A percentile compares a stretch with the other conserved stretches of the same genome.
These are phyloP conservation scores for Tetrapisispora namnaoensis DNA, from an alignment of 805 yeast genomes.

Conservation along the genomic window DNA sequence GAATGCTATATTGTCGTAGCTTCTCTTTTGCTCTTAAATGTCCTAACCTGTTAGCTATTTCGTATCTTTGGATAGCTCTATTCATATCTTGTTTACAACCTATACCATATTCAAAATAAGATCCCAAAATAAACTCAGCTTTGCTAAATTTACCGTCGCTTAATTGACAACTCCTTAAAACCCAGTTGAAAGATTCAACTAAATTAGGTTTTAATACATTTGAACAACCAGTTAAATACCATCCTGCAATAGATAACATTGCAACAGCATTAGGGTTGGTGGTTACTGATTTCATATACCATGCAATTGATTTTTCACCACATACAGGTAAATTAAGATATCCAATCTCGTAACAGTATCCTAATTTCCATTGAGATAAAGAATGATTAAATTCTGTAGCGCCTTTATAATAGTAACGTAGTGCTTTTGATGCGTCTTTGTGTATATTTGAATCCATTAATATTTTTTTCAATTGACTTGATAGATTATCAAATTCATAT, in stretches of 20 bases:
- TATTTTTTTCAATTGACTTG: slow-evolving; percentile 12
- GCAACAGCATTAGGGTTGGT: slow-evolving; percentile 37
- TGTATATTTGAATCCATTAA: slow-evolving; percentile 8
- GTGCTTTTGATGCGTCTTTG: slow-evolving; percentile 34
- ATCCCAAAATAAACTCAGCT: slow-evolving; percentile 62
- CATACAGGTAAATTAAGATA: slow-evolving; percentile 42
- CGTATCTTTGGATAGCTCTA: slow-evolving; percentile 42
- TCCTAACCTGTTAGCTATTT: slow-evolving; percentile 52
- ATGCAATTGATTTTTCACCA: slow-evolving; percentile 52
- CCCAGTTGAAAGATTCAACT: slow-evolving; percentile 60
- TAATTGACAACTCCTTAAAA: slow-evolving; percentile 38
- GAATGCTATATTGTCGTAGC: slow-evolving; percentile 1
- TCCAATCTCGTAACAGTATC: slow-evolving; percentile 67
- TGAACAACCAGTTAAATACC: slow-evolving; percentile 65
- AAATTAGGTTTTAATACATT: slow-evolving; percentile 45
- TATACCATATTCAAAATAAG: slow-evolving; percentile 57
- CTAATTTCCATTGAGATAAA: slow-evolving; percentile 61
- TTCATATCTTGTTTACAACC: slow-evolving; percentile 38
- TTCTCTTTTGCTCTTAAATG: slow-evolving; percentile 43
- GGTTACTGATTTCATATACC: slow-evolving; percentile 61
- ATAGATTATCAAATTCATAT: slow-evolving; percentile 38
- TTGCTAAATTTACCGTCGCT: slow-evolving; percentile 49
- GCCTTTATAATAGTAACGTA: slow-evolving; percentile 46
- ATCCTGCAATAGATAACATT: slow-evolving; percentile 63
- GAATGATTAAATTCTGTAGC: slow-evolving; percentile 49